phyloP scores from a whole-genome alignment of 345 rosid genomes.

The thale cress (Arabidopsis thaliana) region TAIR10.1 NC_003074.8:4192501-4193000 shows the following conservation, averaged over 20 bases:
- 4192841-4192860: constrained; percentile 98
- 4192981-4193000: constrained; percentile 93
- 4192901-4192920: constrained; percentile 56
- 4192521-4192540: constrained; percentile 22
- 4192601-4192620: constrained; percentile 97
- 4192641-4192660: constrained; percentile 64
- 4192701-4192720: neutral
- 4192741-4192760: neutral
- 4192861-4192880: constrained; percentile 74
- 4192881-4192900: constrained; percentile 93
- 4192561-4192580: constrained; percentile 97
- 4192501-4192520: constrained; percentile 25
- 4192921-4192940: constrained; percentile 45
- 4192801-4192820: constrained; percentile 52
- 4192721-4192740: neutral
- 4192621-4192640: constrained; percentile 99
- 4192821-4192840: constrained; percentile 97
- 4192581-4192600: constrained; percentile 99
- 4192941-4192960: constrained; percentile 16
- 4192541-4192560: constrained; percentile 85
- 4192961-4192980: constrained; percentile 31
- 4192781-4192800: constrained; percentile 1
- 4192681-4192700: constrained; percentile 6
- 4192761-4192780: neutral
- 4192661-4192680: constrained; percentile 13